phyloP scores from a whole-genome alignment of 345 rosid species.

The Noccaea caerulescens region DNA sequence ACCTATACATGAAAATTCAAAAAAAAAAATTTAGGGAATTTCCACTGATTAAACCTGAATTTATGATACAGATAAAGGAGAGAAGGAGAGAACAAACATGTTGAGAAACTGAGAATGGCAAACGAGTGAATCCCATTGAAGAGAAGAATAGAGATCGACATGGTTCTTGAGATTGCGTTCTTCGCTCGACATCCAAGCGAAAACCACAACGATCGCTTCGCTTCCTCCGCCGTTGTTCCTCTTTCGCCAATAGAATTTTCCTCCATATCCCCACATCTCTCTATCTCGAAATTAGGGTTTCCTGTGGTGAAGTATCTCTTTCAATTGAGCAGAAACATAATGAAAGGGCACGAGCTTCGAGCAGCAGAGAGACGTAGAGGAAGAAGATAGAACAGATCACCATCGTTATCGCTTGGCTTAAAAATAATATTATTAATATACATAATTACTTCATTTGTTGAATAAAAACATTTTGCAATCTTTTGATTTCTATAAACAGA shows the following conservation, averaged over 20 bases:
- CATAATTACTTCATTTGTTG: no score
- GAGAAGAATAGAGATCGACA: conserved; percentile 67
- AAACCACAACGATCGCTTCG: conserved; percentile 72
- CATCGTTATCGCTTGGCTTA: conserved; percentile 25
- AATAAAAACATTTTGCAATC: no score
- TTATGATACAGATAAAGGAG: conserved; percentile 7
- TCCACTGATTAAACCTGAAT: not conserved
- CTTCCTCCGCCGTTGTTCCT: conserved; percentile 49
- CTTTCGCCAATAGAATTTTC: conserved; percentile 77
- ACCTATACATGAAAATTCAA: conserved; percentile 54
- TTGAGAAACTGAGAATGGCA: conserved; percentile 89
- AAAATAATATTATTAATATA: not conserved
- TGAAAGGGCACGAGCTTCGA: conserved; percentile 35
- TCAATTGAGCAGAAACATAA: conserved; percentile 6
- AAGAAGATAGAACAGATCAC: conserved; percentile 38
- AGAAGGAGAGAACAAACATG: conserved; percentile 49
- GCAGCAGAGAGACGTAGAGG: conserved; percentile 43
- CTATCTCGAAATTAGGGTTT: conserved; percentile 20
- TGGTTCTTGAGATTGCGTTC: conserved; percentile 71
- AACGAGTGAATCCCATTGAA: conserved; percentile 75
- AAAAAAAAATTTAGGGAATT: not conserved
- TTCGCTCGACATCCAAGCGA: conserved; percentile 90
- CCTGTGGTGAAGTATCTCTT: not conserved
- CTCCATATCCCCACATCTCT: conserved; percentile 86
- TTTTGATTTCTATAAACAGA: no score